A percentile compares a stretch with the other conserved stretches of the same genome.
These are phyloP conservation scores for Exophiala phaeomuriformis DNA, from an alignment of 2,329 filamentous ascomycete species.

Conservation along the genomic window DNA sequence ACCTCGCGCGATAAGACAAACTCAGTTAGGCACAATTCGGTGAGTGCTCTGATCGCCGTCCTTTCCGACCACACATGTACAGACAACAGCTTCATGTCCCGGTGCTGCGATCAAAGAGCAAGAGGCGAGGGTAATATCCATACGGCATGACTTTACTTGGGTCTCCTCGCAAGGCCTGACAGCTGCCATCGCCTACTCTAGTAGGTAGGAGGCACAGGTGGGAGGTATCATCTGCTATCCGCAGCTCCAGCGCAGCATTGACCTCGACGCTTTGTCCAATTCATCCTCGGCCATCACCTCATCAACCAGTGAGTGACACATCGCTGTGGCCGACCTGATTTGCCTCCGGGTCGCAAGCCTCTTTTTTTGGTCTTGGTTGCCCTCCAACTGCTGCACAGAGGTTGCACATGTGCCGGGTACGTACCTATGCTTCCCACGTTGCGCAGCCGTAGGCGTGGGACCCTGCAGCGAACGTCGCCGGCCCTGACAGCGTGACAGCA, in stretches of 20 bases:
- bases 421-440: constrained; percentile 1
- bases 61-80: no score
- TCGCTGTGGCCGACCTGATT: not conserved
- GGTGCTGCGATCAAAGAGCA: no score
- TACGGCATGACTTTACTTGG: no score
- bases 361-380: constrained; percentile 1
- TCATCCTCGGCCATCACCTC: constrained; percentile 7
- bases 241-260: constrained; percentile 4
- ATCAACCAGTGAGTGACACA: constrained; percentile 5
- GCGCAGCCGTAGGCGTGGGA: not conserved
- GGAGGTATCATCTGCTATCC: not conserved
- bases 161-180: no score
- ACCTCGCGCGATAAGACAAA: no score
- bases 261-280: constrained; percentile 10
- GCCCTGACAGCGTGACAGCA: not conserved
- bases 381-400: not conserved
- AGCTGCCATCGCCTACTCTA: not conserved
- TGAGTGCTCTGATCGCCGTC: no score
- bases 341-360: not conserved
- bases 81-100: no score
- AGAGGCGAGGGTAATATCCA: no score
- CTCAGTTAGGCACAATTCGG: no score
- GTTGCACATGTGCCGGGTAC: constrained; percentile 3
- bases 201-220: no score
- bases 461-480: not conserved